A percentile compares a stretch with the other conserved stretches of the same genome.
These are phyloP conservation scores for Dipsacomyces acuminosporus DNA, from an alignment of 371 early-diverging fungal genomes.

Conservation along the genomic window DNA sequence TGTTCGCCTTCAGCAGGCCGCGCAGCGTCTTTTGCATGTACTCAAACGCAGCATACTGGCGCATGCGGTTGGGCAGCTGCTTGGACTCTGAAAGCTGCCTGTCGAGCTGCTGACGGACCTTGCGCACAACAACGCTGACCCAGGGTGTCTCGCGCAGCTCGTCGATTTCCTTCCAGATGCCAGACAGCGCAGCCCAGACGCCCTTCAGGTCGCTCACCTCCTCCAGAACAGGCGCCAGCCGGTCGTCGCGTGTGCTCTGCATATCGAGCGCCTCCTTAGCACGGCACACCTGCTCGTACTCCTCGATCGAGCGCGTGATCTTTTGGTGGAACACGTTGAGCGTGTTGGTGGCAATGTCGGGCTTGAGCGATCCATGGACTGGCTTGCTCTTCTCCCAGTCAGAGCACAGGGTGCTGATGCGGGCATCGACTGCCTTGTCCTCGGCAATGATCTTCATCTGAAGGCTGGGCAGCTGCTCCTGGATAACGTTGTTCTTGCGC, in stretches of 20 bases:
- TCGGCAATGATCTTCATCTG: conserved; percentile 89
- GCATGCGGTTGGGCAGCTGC: conserved; percentile 91
- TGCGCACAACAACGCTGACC: conserved; percentile 84
- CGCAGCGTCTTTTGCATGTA: conserved; percentile 83
- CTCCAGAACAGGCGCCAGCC: conserved; percentile 83
- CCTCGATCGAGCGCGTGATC: conserved; percentile 77
- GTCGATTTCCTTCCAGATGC: conserved; percentile 76
- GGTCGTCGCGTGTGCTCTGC: conserved; percentile 55
- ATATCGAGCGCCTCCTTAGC: conserved; percentile 94
- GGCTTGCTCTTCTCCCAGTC: conserved; percentile 97
- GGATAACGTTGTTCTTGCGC: conserved; percentile 87
- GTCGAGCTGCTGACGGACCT: conserved; percentile 83
- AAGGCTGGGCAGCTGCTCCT: conserved; percentile 87
- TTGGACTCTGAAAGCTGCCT: conserved; percentile 74
- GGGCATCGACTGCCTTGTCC: conserved; percentile 79
- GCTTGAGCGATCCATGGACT: conserved; percentile 88
- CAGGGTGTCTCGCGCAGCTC: conserved; percentile 87
- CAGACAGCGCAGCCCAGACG: conserved; percentile 87
- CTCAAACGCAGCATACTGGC: conserved; percentile 97
- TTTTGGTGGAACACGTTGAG: conserved; percentile 84
- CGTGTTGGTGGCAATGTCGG: conserved; percentile 77
- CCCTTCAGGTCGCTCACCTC: conserved; percentile 90
- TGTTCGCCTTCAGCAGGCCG: conserved; percentile 73
- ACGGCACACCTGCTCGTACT: conserved; percentile 80
- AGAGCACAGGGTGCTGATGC: conserved; percentile 74